Evolutionary conservation across 1,139 yeast species (phyloP).

Genomic region (Hyphopichia burtonii): DNA sequence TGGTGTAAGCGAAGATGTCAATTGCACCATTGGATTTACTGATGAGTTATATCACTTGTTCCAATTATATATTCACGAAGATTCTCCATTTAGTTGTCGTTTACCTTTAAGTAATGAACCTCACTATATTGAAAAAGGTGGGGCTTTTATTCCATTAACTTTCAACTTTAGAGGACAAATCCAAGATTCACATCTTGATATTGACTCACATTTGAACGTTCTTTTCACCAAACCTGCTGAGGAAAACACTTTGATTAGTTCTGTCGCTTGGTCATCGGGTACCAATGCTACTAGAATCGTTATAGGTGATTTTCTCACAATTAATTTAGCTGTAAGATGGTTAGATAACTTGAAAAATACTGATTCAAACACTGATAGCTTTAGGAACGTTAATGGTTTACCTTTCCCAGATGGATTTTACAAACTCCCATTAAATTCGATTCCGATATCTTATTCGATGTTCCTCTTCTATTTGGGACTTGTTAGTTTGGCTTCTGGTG

Average conservation of each 20-base stretch:
- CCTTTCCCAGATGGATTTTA: conserved; percentile 46
- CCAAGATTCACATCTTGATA: conserved; percentile 67
- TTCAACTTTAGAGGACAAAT: conserved; percentile 68
- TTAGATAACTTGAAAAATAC: conserved; percentile 26
- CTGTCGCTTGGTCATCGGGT: conserved; percentile 64
- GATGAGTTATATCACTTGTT: conserved; percentile 72
- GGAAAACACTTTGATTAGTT: conserved; percentile 46
- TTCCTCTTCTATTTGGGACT: conserved; percentile 22
- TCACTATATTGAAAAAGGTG: conserved; percentile 44
- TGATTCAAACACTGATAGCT: conserved; percentile 14
- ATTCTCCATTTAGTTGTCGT: conserved; percentile 72
- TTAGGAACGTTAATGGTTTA: conserved; percentile 16
- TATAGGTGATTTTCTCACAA: conserved; percentile 62
- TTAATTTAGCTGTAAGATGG: conserved; percentile 65
- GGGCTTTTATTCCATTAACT: conserved; percentile 59
- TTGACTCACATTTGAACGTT: conserved; percentile 60
- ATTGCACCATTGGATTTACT: conserved; percentile 63
- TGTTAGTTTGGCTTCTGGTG: conserved; percentile 24
- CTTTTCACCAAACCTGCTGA: conserved; percentile 45
- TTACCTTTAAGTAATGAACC: conserved; percentile 50
- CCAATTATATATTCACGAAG: conserved; percentile 75
- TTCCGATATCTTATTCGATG: conserved; percentile 27
- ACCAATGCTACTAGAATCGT: conserved; percentile 59
- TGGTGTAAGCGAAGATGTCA: conserved; percentile 51
- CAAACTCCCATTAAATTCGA: conserved; percentile 30